A percentile compares a stretch with the other conserved stretches of the same genome.
These are phyloP conservation scores for Podospora sp. DNA, from an alignment of 495 filamentous ascomycete genomes.

Conservation along the genomic window DNA sequence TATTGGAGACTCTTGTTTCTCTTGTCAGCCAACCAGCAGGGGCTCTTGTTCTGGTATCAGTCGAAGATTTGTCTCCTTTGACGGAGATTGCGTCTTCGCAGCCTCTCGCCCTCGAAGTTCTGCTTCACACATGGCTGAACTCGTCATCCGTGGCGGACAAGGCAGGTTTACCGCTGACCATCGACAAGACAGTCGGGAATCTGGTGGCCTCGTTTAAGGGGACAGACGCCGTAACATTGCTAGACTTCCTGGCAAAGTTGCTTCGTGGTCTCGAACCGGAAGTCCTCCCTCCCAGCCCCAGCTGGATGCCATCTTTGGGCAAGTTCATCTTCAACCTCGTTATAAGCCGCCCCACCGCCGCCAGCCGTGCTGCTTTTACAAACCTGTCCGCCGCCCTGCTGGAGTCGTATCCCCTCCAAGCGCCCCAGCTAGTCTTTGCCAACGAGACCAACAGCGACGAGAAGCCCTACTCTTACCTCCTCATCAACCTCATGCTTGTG, in stretches of 20 bases:
- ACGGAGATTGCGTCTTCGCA: constrained; percentile 57
- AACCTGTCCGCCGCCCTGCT: constrained; percentile 57
- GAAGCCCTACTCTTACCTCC: constrained; percentile 61
- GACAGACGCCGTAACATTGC: constrained; percentile 54
- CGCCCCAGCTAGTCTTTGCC: constrained; percentile 52
- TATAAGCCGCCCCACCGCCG: constrained; percentile 48
- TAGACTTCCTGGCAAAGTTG: constrained; percentile 49
- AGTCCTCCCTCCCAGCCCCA: constrained; percentile 42
- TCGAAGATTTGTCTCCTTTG: constrained; percentile 53
- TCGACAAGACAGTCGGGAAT: constrained; percentile 46
- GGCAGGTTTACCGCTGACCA: constrained; percentile 35
- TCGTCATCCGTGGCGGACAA: constrained; percentile 30
- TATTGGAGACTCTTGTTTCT: constrained; percentile 56
- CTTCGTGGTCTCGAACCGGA: constrained; percentile 45
- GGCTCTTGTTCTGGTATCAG: constrained; percentile 45
- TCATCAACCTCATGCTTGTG: constrained; percentile 61
- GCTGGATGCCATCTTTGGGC: constrained; percentile 48
- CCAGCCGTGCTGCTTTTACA: constrained; percentile 52
- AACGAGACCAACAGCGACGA: constrained; percentile 29
- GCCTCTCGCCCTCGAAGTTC: constrained; percentile 52
- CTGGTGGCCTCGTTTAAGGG: constrained; percentile 54
- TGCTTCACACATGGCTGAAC: constrained; percentile 56
- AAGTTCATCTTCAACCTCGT: constrained; percentile 48
- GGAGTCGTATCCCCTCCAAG: constrained; percentile 48
- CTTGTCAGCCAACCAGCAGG: constrained; percentile 52